These are phyloP conservation scores for Pythium phragmitis DNA, from an alignment of 352 stramenopile species.

Conservation along the genomic window DNA sequence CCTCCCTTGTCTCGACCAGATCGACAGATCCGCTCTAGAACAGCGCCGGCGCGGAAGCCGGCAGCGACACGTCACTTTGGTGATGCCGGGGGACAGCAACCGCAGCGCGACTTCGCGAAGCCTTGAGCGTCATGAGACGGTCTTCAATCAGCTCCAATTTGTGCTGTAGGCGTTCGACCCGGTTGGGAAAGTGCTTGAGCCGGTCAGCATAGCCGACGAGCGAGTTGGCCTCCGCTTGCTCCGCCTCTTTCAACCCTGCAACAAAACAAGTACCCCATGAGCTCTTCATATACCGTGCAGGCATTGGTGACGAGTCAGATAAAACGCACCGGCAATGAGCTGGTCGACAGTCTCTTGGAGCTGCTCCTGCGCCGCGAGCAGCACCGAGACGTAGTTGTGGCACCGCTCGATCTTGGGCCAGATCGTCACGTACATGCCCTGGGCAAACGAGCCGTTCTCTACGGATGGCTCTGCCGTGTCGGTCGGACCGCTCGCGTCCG, in stretches of 20 bases:
- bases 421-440: conserved; percentile 78
- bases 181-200: conserved; percentile 61
- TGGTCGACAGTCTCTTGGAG: conserved; percentile 67
- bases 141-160: conserved; percentile 72
- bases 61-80: conserved; percentile 5
- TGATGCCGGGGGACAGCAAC: conserved; percentile 33
- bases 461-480: conserved; percentile 1
- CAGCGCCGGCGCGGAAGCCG: conserved; percentile 35
- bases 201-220: conserved; percentile 72
- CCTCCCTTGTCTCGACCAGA: background rate
- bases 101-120: conserved; percentile 35
- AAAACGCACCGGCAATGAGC: conserved; percentile 47
- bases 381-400: conserved; percentile 68
- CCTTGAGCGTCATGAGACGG: conserved; percentile 62
- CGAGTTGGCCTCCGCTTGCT: conserved; percentile 51
- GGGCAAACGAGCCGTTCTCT: conserved; percentile 39
- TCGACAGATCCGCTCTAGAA: conserved; percentile 36
- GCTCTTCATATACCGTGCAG: background rate
- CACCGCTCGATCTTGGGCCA: conserved; percentile 86
- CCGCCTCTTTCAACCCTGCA: conserved; percentile 58
- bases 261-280: background rate
- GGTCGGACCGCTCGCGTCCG: conserved; percentile 6
- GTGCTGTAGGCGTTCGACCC: conserved; percentile 63
- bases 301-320: background rate
- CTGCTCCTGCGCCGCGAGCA: conserved; percentile 68